phyloP scores from a whole-genome alignment of 2,329 filamentous ascomycete species.

The Thelonectria olida region DNA sequence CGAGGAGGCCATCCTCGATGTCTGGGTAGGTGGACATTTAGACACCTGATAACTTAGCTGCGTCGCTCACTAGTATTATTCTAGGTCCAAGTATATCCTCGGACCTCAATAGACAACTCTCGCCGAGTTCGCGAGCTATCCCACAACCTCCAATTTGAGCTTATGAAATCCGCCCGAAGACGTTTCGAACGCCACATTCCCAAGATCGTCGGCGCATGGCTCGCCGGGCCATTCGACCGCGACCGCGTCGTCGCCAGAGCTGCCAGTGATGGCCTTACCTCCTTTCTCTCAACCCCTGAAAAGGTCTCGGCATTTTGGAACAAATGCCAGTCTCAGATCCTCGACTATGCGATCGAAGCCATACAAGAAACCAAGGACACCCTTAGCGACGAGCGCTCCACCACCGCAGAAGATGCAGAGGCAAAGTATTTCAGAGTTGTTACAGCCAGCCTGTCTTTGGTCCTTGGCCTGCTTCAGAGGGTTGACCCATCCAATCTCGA shows the following conservation, averaged over 20 bases:
- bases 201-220: conserved; percentile 85
- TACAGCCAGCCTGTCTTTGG: conserved; percentile 63
- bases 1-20: conserved; percentile 85
- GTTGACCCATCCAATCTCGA: conserved; percentile 62
- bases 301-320: conserved; percentile 82
- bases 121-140: conserved; percentile 88
- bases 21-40: conserved; percentile 70
- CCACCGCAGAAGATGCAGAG: conserved; percentile 84
- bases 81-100: conserved; percentile 86
- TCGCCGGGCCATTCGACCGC: conserved; percentile 87
- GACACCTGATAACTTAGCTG: neutral
- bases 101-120: conserved; percentile 88
- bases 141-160: conserved; percentile 75
- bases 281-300: conserved; percentile 81
- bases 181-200: conserved; percentile 84
- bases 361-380: conserved; percentile 83
- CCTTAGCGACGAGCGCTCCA: conserved; percentile 88
- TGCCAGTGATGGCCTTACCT: conserved; percentile 79
- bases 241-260: conserved; percentile 80
- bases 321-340: conserved; percentile 80
- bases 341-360: conserved; percentile 84
- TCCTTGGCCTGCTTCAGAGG: conserved; percentile 61
- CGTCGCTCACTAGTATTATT: conserved; percentile 14
- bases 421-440: conserved; percentile 85
- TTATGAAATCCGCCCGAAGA: conserved; percentile 75